phyloP scores from a whole-genome alignment of 805 yeast genomes.

The Cyberlindnera nakhonratchasimensis region DNA sequence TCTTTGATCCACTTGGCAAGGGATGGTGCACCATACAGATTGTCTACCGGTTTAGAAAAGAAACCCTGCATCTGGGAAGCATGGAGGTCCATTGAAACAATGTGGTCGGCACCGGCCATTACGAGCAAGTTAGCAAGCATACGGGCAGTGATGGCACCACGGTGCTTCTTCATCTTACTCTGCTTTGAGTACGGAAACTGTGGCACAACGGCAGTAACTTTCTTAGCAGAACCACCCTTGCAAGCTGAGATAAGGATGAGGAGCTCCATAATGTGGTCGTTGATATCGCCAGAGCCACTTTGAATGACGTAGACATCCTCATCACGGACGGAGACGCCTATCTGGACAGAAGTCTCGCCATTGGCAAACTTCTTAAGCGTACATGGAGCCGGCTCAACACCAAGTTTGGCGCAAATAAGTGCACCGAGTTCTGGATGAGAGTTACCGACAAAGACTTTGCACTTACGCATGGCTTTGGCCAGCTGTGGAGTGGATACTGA shows the following conservation, averaged over 20 bases:
- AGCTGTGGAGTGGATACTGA: slow-evolving; percentile 5
- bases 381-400: slow-evolving; percentile 92
- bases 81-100: slow-evolving; percentile 91
- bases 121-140: slow-evolving; percentile 92
- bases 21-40: slow-evolving; percentile 93
- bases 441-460: slow-evolving; percentile 93
- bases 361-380: slow-evolving; percentile 89
- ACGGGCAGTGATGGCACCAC: slow-evolving; percentile 98
- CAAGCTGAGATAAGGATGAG: slow-evolving; percentile 92
- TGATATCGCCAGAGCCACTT: slow-evolving; percentile 80
- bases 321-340: slow-evolving; percentile 92
- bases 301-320: slow-evolving; percentile 95
- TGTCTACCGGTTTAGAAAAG: slow-evolving; percentile 95
- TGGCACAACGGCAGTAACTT: slow-evolving; percentile 93
- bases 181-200: slow-evolving; percentile 97
- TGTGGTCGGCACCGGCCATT: slow-evolving; percentile 99
- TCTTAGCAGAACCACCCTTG: slow-evolving; percentile 97
- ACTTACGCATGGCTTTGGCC: slow-evolving; percentile 72
- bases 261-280: slow-evolving; percentile 95
- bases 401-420: slow-evolving; percentile 84
- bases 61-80: slow-evolving; percentile 99
- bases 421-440: slow-evolving; percentile 95
- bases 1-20: slow-evolving; percentile 94
- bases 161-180: slow-evolving; percentile 95
- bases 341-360: slow-evolving; percentile 96